Base-by-base conservation (phyloP, 2,329 filamentous ascomycete species). In the Aspergillus novofumigatus region DNA sequence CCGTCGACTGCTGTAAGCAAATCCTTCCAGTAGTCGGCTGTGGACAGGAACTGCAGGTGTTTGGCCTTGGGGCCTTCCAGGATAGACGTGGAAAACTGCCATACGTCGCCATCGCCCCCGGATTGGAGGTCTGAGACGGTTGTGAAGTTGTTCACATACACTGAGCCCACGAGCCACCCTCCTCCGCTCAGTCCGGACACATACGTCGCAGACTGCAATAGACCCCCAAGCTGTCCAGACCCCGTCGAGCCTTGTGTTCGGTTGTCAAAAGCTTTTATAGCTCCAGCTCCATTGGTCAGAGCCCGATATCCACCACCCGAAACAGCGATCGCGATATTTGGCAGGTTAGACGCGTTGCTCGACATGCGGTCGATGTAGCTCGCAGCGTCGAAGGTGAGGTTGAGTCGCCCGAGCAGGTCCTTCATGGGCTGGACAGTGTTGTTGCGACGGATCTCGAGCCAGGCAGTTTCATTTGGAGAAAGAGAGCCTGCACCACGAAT, bases 301-400 rank as follows among this genome's bases (percentile, higher is more conserved):
- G 91, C 91, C 58, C 91, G 82, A 71, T 93, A 95, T 42, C 91
- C 91, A 69, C 91, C 91, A 11, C 91, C 91, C 0, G 90, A 93
- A 2, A 63, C 54, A 1, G 56, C 59, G 41, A 65, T 61, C 3
- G 44, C 61, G 21, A 65, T 54, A 17, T 61, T 65, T 6, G 62
- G 62, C 20, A 63, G 42, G 29, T 59, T 51, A 8, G 57, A 54
- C 7, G 45, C 48, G 42, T 59, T 58, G 29, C 45, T 49, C 4
- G 49, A 28, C 58, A 83, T 71, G 0, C 75, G 76, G 55, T 86
- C 80, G 65, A 97, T 85, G 70, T 92, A 97, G 3, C 76, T 70
- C 1, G 79, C 79, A n/a, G 84, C 86, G 72, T 96, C 87, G 59
- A 97, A 92, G n/a, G 82, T 75, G 60, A 96, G 91, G 66, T 84